A percentile compares a stretch with the other conserved stretches of the same genome.
Conservation (phyloP, 176 grass and related monocot genomes). For the Bonia amplexicaulis region DNA sequence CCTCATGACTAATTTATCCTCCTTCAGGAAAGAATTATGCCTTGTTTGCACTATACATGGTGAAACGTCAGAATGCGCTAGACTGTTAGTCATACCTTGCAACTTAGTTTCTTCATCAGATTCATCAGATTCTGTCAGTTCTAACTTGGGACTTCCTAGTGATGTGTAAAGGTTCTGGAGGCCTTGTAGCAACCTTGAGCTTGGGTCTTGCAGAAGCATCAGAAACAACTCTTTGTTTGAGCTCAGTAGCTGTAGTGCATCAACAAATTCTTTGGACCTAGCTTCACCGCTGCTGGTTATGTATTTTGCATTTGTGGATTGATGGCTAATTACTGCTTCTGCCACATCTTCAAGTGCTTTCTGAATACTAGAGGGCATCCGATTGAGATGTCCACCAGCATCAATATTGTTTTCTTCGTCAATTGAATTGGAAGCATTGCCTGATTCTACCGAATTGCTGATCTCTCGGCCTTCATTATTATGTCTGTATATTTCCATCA, state of each 20-base stretch:
- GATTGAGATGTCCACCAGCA: constrained; percentile 14
- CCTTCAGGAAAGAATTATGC: constrained; percentile 54
- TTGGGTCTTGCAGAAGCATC: constrained; percentile 73
- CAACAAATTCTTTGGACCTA: constrained; percentile 55
- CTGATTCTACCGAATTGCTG: constrained; percentile 17
- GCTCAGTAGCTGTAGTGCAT: constrained; percentile 49
- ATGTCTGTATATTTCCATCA: constrained; percentile 54
- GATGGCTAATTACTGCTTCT: constrained; percentile 55
- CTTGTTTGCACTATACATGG: constrained; percentile 34
- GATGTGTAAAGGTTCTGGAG: constrained; percentile 49
- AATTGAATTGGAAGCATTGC: constrained; percentile 4
- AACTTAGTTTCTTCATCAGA: constrained; percentile 26
- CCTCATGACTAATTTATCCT: constrained; percentile 48
- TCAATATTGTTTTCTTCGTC: constrained; percentile 30
- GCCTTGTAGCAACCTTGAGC: constrained; percentile 54
- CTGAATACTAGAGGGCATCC: constrained; percentile 41
- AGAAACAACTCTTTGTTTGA: constrained; percentile 59
- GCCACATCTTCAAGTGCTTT: constrained; percentile 66
- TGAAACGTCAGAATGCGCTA: constrained; percentile 27
- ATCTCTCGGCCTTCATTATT: constrained; percentile 32
- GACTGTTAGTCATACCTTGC: constrained; percentile 6
- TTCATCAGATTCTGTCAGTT: constrained; percentile 28
- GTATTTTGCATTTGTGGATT: constrained; percentile 36
- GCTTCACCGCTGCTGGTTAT: constrained; percentile 11
- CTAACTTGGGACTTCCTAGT: constrained; percentile 34